phyloP scores from a whole-genome alignment of 345 rosid species.

The Luvunga scandens region DNA sequence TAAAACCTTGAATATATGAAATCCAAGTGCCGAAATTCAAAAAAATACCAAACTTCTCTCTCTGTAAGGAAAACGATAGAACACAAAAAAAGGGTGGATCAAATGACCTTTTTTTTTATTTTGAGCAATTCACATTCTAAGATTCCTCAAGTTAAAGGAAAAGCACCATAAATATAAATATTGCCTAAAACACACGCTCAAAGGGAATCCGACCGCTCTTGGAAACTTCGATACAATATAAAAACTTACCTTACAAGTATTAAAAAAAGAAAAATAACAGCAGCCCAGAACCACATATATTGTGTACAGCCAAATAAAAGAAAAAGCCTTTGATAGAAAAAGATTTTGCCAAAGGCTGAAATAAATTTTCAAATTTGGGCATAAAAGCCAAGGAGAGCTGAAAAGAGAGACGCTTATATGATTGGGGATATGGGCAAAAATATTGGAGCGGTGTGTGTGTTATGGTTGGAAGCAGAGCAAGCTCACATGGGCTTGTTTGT shows the following conservation, averaged over 20 bases:
- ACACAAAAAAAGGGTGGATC: not conserved
- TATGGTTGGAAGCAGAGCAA: conserved; percentile 23
- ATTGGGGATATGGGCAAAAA: conserved; percentile 15
- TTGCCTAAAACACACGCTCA: conserved; percentile 28
- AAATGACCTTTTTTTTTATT: not conserved
- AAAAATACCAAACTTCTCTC: not conserved
- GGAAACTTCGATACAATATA: conserved; percentile 12
- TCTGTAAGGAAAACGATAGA: not conserved
- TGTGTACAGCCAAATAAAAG: conserved; percentile 1
- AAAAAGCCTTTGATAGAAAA: conserved; percentile 5
- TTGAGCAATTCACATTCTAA: conserved; percentile 28
- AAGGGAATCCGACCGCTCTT: conserved; percentile 10
- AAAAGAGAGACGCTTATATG: not conserved
- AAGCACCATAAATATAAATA: conserved; percentile 7
- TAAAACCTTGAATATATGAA: not conserved
- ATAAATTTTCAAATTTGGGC: not conserved
- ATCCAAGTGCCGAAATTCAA: not conserved
- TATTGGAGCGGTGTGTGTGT: conserved; percentile 7
- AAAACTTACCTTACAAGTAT: conserved; percentile 19
- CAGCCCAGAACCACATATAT: conserved; percentile 8
- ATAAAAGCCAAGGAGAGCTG: not conserved
- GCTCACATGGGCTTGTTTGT: conserved; percentile 29
- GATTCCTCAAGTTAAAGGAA: conserved; percentile 13
- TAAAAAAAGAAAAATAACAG: not conserved
- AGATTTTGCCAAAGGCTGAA: not conserved